These are phyloP conservation scores for Termitomyces eurrhizus DNA, from an alignment of 768 basidiomycete species.

Conservation along the genomic window DNA sequence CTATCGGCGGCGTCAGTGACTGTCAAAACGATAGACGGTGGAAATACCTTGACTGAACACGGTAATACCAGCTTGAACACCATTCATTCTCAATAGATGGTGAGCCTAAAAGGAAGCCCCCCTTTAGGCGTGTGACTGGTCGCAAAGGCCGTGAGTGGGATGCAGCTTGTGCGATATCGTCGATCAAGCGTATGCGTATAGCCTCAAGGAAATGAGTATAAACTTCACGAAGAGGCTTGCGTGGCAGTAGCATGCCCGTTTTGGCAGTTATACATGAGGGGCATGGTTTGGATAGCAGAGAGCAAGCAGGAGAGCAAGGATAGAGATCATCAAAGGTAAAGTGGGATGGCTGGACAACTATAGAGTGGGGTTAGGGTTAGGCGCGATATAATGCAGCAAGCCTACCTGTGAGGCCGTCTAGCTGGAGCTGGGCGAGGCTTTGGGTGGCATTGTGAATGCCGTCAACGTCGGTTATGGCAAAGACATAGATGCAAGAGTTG, in stretches of 20 bases:
- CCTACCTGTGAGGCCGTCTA: slow-evolving; percentile 54
- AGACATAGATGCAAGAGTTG: slow-evolving; percentile 52
- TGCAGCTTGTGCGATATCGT: slow-evolving; percentile 49
- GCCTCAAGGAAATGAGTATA: slow-evolving; percentile 59
- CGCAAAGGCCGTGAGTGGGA: slow-evolving; percentile 26
- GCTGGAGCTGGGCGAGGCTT: slow-evolving; percentile 32
- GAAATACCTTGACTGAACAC: slow-evolving; percentile 42
- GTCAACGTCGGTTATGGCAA: slow-evolving; percentile 40
- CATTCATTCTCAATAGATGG: slow-evolving; percentile 47
- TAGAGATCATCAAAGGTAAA: slow-evolving; percentile 50
- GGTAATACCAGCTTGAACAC: slow-evolving; percentile 62
- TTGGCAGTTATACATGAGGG: slow-evolving; percentile 27
- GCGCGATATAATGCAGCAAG: slow-evolving; percentile 10
- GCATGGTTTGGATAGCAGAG: slow-evolving; percentile 36
- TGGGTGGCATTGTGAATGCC: slow-evolving; percentile 25
- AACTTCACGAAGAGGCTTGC: slow-evolving; percentile 36
- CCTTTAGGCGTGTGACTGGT: slow-evolving; percentile 46
- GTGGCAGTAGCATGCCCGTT: slow-evolving; percentile 30
- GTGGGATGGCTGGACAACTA: slow-evolving; percentile 39
- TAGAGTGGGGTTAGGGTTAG: slow-evolving; percentile 22
- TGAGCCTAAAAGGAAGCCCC: slow-evolving; percentile 60
- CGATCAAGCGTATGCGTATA: slow-evolving; percentile 49
- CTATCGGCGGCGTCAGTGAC: slow-evolving; percentile 28
- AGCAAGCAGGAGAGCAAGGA: slow-evolving; percentile 49
- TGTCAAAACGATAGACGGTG: background rate